Evolutionary conservation across 768 basidiomycete genomes (phyloP), one percentile per base, ranked within the genome.

Genomic region (Chalciporus chontae): DNA sequence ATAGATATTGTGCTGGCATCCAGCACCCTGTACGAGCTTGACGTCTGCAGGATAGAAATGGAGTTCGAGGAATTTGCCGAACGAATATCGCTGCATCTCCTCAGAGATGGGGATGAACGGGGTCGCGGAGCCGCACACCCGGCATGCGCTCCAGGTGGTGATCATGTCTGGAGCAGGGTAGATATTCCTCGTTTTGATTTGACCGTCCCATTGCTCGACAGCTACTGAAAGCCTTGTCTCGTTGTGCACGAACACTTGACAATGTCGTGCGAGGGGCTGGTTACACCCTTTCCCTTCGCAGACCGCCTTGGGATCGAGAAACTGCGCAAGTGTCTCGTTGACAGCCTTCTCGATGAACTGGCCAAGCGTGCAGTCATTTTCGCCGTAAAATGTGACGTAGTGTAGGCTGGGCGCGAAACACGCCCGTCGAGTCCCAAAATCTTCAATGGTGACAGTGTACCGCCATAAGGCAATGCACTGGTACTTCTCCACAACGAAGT

Each of bases 11-110:
- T 99, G 96, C 48, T 87, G 80, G 63, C 96, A 98, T 4, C 85
- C 86, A 27, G 92, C 90, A 8, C 89, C 91, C 59, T 84, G 86
- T n/a, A 91, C 83, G 42, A 91, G 74, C 59, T 83, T 78, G 60
- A 94, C 84, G 54, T 90, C 83, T 29, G 91, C 82, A 26, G 93
- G 94, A 69, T 98, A 96, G 68, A 97, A 97, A 63, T 93, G 89
- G 23, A 95, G 81, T 64, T 99, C 95, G 24, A 99, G 78, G 67
- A 95, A 98, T 60, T 96, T 94, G 31, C 88, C 91, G 65, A 97
- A 95, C 5, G 94, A 97, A 64, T 95, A 93, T 48, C 86, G 75
- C 61, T 91, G 88, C 77, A 94, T 93, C 65, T 95, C 93, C 58
- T 90, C 86, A 2, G 91, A 91, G 34, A 92, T 83, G 5, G 85